These are phyloP conservation scores for Pythium rishiriense DNA, from an alignment of 352 stramenopile species.

Conservation along the genomic window DNA sequence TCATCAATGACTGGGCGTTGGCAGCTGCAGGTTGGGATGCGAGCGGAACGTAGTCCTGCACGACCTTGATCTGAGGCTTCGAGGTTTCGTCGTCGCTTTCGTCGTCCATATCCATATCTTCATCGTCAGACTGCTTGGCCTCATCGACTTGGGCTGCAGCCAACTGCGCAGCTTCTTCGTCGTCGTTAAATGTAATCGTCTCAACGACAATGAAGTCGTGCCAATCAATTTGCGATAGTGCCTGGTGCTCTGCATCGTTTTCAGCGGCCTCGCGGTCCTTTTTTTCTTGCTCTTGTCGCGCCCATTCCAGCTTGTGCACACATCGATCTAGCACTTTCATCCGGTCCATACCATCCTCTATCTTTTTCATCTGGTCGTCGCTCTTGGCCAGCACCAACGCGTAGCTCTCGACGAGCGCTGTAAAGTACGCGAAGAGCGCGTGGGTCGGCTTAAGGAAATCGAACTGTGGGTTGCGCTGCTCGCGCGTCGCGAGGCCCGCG, in stretches of 20 bases:
- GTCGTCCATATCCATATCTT: constrained; percentile 90
- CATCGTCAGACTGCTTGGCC: constrained; percentile 68
- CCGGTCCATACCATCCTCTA: constrained; percentile 66
- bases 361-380: constrained; percentile 63
- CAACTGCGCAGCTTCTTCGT: constrained; percentile 68
- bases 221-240: constrained; percentile 95
- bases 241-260: constrained; percentile 72
- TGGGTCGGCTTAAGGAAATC: constrained; percentile 98
- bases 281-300: constrained; percentile 68
- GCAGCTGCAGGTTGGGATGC: constrained; percentile 34
- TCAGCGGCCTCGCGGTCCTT: constrained; percentile 73
- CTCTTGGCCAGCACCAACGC: constrained; percentile 81
- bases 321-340: constrained; percentile 87
- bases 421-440: constrained; percentile 98
- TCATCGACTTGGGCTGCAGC: constrained; percentile 28
- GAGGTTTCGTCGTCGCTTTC: constrained; percentile 40
- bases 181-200: constrained; percentile 95
- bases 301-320: constrained; percentile 83
- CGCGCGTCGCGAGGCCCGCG: constrained; percentile 89
- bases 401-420: constrained; percentile 97
- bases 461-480: constrained; percentile 97
- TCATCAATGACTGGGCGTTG: constrained; percentile 48
- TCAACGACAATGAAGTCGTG: constrained; percentile 99
- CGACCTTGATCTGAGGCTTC: constrained; percentile 73
- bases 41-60: constrained; percentile 86